Evolutionary conservation across 805 yeast genomes (phyloP).

Genomic region (Candida sphagnicola): DNA sequence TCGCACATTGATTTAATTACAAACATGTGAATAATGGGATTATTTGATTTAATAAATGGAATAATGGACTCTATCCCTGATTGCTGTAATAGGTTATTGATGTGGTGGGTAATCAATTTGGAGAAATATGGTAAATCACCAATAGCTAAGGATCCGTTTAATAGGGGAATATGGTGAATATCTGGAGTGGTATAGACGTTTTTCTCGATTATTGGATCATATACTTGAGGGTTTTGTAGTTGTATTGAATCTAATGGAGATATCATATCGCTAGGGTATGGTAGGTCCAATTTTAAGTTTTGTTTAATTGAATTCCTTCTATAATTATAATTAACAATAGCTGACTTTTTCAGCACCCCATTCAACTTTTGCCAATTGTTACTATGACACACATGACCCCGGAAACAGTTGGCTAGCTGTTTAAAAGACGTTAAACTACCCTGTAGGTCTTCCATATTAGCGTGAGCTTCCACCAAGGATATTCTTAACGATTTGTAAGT

Average conservation of each 20-base stretch:
- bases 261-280: conserved; percentile 5
- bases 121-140: conserved; percentile 32
- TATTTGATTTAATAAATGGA: conserved; percentile 18
- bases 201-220: conserved; percentile 21
- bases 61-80: conserved; percentile 5
- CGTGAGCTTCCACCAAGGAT: conserved; percentile 27
- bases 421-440: conserved; percentile 21
- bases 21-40: conserved; percentile 22
- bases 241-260: conserved; percentile 7
- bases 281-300: neutral
- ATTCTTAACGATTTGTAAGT: conserved; percentile 25
- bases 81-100: conserved; percentile 10
- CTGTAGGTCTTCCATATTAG: conserved; percentile 16
- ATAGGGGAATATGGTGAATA: conserved; percentile 17
- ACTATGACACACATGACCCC: neutral
- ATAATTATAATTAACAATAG: neutral
- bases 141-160: conserved; percentile 22
- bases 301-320: conserved; percentile 1
- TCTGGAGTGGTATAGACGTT: conserved; percentile 23
- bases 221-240: conserved; percentile 7
- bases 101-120: conserved; percentile 13
- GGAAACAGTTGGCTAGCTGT: conserved; percentile 9
- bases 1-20: conserved; percentile 24
- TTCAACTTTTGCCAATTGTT: conserved; percentile 2
- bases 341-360: conserved; percentile 1